A percentile compares a stretch with the other conserved stretches of the same genome.
These are phyloP conservation scores for Porogramme epimiltina DNA, from an alignment of 1,284 basidiomycete genomes.

Conservation along the genomic window DNA sequence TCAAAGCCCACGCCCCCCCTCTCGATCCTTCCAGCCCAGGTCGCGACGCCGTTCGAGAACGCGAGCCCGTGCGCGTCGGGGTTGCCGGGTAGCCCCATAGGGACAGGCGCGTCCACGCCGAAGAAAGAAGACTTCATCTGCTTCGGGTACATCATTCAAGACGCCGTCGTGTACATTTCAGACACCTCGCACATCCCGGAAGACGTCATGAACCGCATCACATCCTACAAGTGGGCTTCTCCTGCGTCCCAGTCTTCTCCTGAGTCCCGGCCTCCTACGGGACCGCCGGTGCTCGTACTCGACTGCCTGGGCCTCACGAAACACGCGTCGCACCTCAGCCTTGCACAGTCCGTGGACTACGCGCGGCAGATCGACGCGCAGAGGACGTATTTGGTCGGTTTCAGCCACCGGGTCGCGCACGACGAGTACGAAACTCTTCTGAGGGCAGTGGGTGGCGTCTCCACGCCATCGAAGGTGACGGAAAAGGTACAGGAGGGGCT, in stretches of 20 bases:
- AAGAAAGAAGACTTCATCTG: slow-evolving; percentile 49
- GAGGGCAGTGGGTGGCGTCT: slow-evolving; percentile 47
- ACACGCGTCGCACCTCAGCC: slow-evolving; percentile 75
- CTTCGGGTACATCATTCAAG: slow-evolving; percentile 73
- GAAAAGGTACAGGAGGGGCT: slow-evolving; percentile 45
- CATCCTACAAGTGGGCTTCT: slow-evolving; percentile 28
- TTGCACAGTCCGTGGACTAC: slow-evolving; percentile 55
- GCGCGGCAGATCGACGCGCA: slow-evolving; percentile 56
- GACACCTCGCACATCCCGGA: slow-evolving; percentile 78
- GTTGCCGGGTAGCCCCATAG: slow-evolving; percentile 25
- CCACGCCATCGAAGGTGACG: slow-evolving; percentile 35
- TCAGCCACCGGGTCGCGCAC: slow-evolving; percentile 69
- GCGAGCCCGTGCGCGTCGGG: slow-evolving; percentile 49
- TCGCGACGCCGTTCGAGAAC: slow-evolving; percentile 23
- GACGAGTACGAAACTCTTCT: slow-evolving; percentile 66
- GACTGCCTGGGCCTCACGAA: slow-evolving; percentile 67
- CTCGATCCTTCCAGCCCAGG: slow-evolving; percentile 41
- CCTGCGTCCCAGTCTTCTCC: slow-evolving; percentile 25
- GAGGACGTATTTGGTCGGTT: slow-evolving; percentile 73
- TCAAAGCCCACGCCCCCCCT: not conserved
- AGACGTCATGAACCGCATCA: slow-evolving; percentile 59
- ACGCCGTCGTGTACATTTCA: slow-evolving; percentile 68
- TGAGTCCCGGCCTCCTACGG: slow-evolving; percentile 6
- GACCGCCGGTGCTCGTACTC: slow-evolving; percentile 56
- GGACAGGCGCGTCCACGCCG: slow-evolving; percentile 14